These are phyloP conservation scores for Candolleomyces efflorescens DNA, from an alignment of 768 basidiomycete genomes.

Conservation along the genomic window DNA sequence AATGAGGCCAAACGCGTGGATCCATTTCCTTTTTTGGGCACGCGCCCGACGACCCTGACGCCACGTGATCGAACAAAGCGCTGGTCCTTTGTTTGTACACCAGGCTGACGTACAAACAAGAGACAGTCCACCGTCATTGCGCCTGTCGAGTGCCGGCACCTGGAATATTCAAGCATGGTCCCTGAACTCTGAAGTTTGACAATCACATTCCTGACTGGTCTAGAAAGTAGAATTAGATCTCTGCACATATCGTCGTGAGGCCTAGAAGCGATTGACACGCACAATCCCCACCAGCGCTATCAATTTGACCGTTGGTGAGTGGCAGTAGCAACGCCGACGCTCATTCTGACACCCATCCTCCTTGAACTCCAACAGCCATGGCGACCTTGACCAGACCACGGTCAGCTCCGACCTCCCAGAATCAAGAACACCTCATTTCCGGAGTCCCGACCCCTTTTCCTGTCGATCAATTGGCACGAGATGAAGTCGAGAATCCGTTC, in stretches of 20 bases:
- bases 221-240: too few relatives aligned
- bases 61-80: background rate
- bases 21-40: background rate
- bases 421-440: conserved; percentile 13
- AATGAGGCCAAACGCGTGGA: conserved; percentile 2
- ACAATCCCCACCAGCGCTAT: too few relatives aligned
- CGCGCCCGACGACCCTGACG: background rate
- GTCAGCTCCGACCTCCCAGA: conserved; percentile 18
- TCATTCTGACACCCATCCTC: background rate
- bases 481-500: background rate
- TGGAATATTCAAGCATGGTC: too few relatives aligned
- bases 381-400: conserved; percentile 27
- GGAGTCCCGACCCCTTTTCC: conserved; percentile 40
- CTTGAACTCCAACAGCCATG: background rate
- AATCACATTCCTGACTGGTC: too few relatives aligned
- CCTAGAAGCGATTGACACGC: too few relatives aligned
- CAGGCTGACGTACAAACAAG: background rate
- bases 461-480: conserved; percentile 26
- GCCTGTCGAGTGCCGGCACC: too few relatives aligned
- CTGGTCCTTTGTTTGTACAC: background rate
- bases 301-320: too few relatives aligned
- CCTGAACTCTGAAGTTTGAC: too few relatives aligned
- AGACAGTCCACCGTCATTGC: too few relatives aligned
- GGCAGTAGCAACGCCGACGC: too few relatives aligned
- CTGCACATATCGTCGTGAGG: too few relatives aligned